Evolutionary conservation across 2,329 filamentous ascomycete genomes (phyloP), one percentile per base, ranked within the genome.

Genomic region (Verticillium albo-atrum): DNA sequence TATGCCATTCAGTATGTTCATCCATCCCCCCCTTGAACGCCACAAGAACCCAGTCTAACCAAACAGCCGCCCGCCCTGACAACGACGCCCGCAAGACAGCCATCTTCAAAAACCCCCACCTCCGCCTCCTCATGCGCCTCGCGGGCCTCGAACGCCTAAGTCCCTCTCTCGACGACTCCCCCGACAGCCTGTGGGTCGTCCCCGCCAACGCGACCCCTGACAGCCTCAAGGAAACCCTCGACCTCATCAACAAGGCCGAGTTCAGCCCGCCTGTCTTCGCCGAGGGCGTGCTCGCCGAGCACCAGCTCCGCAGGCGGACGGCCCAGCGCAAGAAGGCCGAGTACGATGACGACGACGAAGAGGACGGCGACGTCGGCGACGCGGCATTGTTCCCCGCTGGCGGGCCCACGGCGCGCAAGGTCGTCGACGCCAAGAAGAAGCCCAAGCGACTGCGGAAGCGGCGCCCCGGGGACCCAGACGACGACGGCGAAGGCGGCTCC

Each of bases 21-120:
- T 42, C 30, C 54, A 7, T 9, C 9, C 7, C 42, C 9, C 42
- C 2, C 3, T 14, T 17, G n/a, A n/a, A n/a, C 34, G 10, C 34
- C 34, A 20, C 35, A 17, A 4, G 10, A 10, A 3, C 37, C n/a
- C n/a, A 47, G 42, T 23, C 20, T 47, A 23, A 47, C 42, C 23
- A 7, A 23, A 9, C 67, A 89, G 85, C 75, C 59, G 75, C 92
- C 57, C 82, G 81, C 56, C 81, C 89, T 0, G 86, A 89, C 60
- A 86, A 83, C 50, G 85, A 90, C 53, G 80, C 84, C 55, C 85
- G 87, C 47, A 86, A 87, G 56, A 82, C 82, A 25, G 89, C 91
- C 27, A 87, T 97, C 75, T 96, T 96, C 78, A 96, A 92, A 70
- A 96, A 98, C 72, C 88, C 90, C 10, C 89, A 94, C 68, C 82